These are phyloP conservation scores for Truncatella angustata DNA, from an alignment of 2,329 filamentous ascomycete species.

Conservation along the genomic window DNA sequence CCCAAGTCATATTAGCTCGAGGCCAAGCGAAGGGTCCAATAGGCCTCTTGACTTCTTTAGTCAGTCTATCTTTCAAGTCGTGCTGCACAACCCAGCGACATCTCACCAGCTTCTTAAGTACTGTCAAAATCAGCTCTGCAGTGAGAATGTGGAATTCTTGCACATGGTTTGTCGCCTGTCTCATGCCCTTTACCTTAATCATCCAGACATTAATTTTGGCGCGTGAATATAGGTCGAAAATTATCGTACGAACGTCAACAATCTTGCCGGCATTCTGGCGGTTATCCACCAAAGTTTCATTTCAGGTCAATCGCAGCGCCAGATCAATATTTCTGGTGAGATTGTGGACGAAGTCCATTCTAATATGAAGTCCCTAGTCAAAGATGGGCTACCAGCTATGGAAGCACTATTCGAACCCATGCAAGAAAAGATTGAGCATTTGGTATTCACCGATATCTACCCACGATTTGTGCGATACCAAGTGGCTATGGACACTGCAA, in stretches of 20 bases:
- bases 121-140: slow-evolving; percentile 36
- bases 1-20: not conserved
- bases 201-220: too few relatives aligned
- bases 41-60: slow-evolving; percentile 39
- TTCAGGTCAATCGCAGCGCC: slow-evolving; percentile 13
- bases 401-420: slow-evolving; percentile 39
- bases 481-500: slow-evolving; percentile 38
- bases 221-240: slow-evolving; percentile 39
- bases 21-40: slow-evolving; percentile 4
- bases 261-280: slow-evolving; percentile 37
- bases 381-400: slow-evolving; percentile 32
- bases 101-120: slow-evolving; percentile 39
- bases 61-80: slow-evolving; percentile 37
- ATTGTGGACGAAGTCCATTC: slow-evolving; percentile 27
- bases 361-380: slow-evolving; percentile 25
- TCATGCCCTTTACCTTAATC: not conserved
- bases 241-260: slow-evolving; percentile 40
- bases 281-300: slow-evolving; percentile 28
- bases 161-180: slow-evolving; percentile 33
- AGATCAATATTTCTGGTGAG: slow-evolving; percentile 27
- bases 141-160: slow-evolving; percentile 45
- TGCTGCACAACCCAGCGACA: slow-evolving; percentile 41
- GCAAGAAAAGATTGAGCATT: slow-evolving; percentile 37
- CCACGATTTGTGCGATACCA: slow-evolving; percentile 50
- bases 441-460: slow-evolving; percentile 44